phyloP scores from a whole-genome alignment of 345 rosid species.

The Sisymbrium altissimum region DNA sequence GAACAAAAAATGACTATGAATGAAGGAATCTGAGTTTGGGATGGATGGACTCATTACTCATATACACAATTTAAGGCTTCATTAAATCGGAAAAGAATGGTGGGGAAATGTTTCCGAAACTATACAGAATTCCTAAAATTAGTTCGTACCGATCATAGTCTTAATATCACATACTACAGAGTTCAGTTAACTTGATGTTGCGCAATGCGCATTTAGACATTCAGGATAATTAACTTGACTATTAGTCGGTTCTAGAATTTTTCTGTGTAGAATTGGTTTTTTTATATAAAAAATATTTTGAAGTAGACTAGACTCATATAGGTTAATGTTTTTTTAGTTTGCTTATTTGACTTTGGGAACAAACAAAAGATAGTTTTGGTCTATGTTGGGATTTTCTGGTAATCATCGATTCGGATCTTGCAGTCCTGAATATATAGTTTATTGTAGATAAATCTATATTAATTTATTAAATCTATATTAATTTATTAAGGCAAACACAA shows the following conservation, averaged over 20 bases:
- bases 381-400: background rate
- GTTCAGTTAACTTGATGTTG: background rate
- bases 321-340: background rate
- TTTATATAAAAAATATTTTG: background rate
- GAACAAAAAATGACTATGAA: background rate
- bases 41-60: too few relatives aligned
- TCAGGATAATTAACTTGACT: too few relatives aligned
- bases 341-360: slow-evolving; percentile 15
- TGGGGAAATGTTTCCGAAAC: background rate
- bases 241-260: background rate
- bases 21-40: too few relatives aligned
- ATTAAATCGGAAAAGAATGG: background rate
- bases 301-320: slow-evolving; percentile 8
- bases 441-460: background rate
- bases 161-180: background rate
- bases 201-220: background rate
- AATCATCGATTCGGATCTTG: slow-evolving; percentile 15
- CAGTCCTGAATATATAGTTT: slow-evolving; percentile 25
- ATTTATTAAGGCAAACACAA: slow-evolving; percentile 13
- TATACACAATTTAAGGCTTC: too few relatives aligned
- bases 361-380: background rate
- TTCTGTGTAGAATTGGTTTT: background rate
- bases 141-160: background rate
- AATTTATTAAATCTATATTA: background rate
- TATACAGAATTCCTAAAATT: background rate